Percentiles rank a stretch among this genome's conserved stretches.
phyloP scores from a whole-genome alignment of 495 filamentous ascomycete genomes.

The Echria macrotheca region DNA sequence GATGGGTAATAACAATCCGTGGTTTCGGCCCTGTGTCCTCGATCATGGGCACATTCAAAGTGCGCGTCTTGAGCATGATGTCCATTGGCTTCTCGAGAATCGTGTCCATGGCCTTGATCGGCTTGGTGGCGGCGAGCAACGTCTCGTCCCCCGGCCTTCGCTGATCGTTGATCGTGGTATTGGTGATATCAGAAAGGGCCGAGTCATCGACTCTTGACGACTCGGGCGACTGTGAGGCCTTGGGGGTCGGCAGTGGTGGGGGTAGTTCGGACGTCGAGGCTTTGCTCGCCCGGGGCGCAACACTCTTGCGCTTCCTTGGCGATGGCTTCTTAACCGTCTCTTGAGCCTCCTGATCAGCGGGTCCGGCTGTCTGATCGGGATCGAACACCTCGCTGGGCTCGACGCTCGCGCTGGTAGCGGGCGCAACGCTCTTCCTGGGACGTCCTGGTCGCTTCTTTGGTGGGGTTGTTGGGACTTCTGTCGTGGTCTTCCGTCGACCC shows the following conservation, averaged over 20 bases:
- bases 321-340: conserved; percentile 55
- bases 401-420: conserved; percentile 34
- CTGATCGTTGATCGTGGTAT: conserved; percentile 55
- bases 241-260: conserved; percentile 42
- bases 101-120: conserved; percentile 67
- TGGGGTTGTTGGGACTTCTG: conserved; percentile 19
- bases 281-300: conserved; percentile 45
- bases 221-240: conserved; percentile 38
- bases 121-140: conserved; percentile 45
- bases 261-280: conserved; percentile 48
- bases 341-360: conserved; percentile 34
- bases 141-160: conserved; percentile 32
- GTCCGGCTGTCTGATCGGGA: conserved; percentile 45
- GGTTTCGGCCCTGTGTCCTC: conserved; percentile 72
- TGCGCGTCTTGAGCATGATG: conserved; percentile 83
- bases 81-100: conserved; percentile 87
- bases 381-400: conserved; percentile 58
- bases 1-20: conserved; percentile 83
- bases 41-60: conserved; percentile 55
- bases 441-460: conserved; percentile 24
- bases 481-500: conserved; percentile 52
- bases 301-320: conserved; percentile 65
- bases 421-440: conserved; percentile 30
- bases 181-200: conserved; percentile 75
- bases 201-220: conserved; percentile 45